Base-by-base conservation (phyloP, 768 basidiomycete species). In the Pisolithus microcarpus region DNA sequence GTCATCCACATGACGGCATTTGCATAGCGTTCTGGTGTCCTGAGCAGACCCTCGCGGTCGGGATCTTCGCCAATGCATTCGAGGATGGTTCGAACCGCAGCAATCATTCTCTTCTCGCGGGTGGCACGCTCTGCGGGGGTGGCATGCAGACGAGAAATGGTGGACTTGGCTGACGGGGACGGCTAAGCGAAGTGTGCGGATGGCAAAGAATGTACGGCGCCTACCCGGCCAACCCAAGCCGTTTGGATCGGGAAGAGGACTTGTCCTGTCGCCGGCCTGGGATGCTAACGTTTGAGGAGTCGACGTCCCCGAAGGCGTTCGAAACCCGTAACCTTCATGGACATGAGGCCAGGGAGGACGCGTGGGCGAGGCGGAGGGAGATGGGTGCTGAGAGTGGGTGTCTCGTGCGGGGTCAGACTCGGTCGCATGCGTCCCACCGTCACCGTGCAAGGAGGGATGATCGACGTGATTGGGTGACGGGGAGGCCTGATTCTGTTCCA, bases 1-100 rank as follows among this genome's bases (percentile, higher is more conserved):
- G 96, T 98, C 94, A 98, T 96, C 92, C 92, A 98, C 77, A 99
- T 81, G 49, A 99, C 74, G 24, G 96, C 92, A 70, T 98, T 90
- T 21, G 94, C 93, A 69, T 96, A 99, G 37, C 96, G 79, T 58
- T 94, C 90, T 23, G 96, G 96, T 2, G 96, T 99, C 62, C 84
- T 82, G 48, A 85, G 71, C 19, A 99, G 75, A 16, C 96, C 96
- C 65, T 98, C 95, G 34, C 96, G 80, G 66, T 91, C 83, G 5
- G 96, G 96, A 72, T 98, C 96, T 71, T 99, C 96, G 51, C 96
- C 96, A 54, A 99, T 94, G 68, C 93, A 95, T 63, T 98, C 94
- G 43, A 99, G 80, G 43, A 99, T 83, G 36, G 87, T 88, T 50
- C 93, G 82, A 54, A 99, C 85, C 6, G 96, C 96, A 39, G 74